These are phyloP conservation scores for Blastobotrys terrestris DNA, from an alignment of 805 yeast genomes.

Conservation along the genomic window DNA sequence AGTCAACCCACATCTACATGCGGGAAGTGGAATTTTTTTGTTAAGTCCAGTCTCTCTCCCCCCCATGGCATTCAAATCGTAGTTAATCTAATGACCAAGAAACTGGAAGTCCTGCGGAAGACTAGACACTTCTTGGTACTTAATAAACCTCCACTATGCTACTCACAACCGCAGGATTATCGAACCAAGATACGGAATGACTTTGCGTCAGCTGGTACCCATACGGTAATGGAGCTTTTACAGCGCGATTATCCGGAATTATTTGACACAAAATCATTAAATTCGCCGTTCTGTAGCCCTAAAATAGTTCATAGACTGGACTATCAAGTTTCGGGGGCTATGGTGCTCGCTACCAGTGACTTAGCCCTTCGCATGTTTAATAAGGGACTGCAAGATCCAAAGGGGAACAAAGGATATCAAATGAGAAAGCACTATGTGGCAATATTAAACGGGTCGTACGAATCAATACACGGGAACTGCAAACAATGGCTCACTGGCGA, in stretches of 20 bases:
- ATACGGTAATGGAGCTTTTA: constrained; percentile 11
- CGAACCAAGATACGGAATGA: background rate
- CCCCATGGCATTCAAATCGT: too few species aligned
- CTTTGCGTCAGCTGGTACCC: background rate
- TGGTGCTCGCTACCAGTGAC: constrained; percentile 15
- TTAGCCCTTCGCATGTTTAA: constrained; percentile 13
- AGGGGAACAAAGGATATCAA: constrained; percentile 8
- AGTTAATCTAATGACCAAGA: background rate
- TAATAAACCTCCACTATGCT: constrained; percentile 17
- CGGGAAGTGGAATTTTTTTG: too few species aligned
- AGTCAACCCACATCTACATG: too few species aligned
- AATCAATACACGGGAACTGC: background rate
- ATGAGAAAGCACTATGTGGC: constrained; percentile 12
- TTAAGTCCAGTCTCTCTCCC: too few species aligned
- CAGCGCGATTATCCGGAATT: constrained; percentile 9
- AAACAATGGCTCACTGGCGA: constrained; percentile 3
- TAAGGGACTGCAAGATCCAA: constrained; percentile 9
- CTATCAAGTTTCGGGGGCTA: constrained; percentile 17
- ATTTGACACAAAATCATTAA: constrained; percentile 1
- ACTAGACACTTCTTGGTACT: constrained; percentile 14
- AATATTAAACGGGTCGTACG: constrained; percentile 5
- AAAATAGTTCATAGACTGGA: constrained; percentile 18
- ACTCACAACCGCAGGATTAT: constrained; percentile 13
- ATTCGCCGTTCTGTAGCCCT: constrained; percentile 14
- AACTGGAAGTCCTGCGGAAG: constrained; percentile 1